Evolutionary conservation across 768 basidiomycete species (phyloP), one percentile per base, ranked within the genome.

Genomic region (Trametes meyenii): DNA sequence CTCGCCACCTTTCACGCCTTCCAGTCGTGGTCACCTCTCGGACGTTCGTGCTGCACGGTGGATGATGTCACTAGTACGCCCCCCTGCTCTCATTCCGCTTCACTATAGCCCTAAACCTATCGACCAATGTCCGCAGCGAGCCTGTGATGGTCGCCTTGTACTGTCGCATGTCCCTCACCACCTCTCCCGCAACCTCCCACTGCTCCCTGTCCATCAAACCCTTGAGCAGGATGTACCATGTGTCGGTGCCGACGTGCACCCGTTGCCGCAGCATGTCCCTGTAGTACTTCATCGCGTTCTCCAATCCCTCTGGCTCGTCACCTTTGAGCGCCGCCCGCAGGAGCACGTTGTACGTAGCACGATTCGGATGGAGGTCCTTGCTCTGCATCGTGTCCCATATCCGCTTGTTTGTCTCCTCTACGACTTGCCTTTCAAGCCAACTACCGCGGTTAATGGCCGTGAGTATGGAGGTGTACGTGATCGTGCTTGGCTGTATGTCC

Each of bases 401-500:
- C 35, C 81, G 77, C 23, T 73, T 71, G 59, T 76, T 79, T 67
- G 80, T 81, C 62, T 81, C 76, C 51, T 82, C 76, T 16, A 79
- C 77, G 43, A 79, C 73, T 29, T 74, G 66, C 5, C 77, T 65
- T 23, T 82, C 72, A 56, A 83, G 67, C 79, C 85, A 84, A 10
- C 74, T 67, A 16, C 82, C 83, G 29, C 86, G 82, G 70, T 90
- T 83, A 64, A 96, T 78, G 4, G 87, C 89, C 8, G 86, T 78
- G 50, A 97, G 78, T 50, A 97, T 78, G 1, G 86, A 79, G 0
- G 94, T 95, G 74, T 94, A 98, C 29, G 92, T 94, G 63, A 94
- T 81, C 61, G 85, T 85, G 70, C 89, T 96, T 1, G 92, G 89
- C 48, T 72, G 72, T 24, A 78, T 72, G 5, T 76, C 71, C 3